These are phyloP conservation scores for Xylaria sp. DNA, from an alignment of 2,329 filamentous ascomycete genomes.

Conservation along the genomic window DNA sequence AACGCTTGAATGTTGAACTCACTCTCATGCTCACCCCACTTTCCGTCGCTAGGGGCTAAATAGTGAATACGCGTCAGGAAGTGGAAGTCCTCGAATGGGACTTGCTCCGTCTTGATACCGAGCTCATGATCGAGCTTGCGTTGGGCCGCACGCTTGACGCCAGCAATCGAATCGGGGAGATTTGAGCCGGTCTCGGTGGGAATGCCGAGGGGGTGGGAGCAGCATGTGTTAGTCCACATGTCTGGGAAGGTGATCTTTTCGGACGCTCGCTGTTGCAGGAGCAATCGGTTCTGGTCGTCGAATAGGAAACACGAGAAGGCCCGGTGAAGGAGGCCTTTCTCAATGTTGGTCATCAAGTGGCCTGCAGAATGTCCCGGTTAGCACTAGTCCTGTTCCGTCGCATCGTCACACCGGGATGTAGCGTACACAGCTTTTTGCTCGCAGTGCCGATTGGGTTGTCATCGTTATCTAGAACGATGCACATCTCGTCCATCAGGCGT, in stretches of 20 bases:
- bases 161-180: constrained; percentile 81
- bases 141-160: constrained; percentile 91
- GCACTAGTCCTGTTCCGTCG: constrained; percentile 5
- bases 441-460: constrained; percentile 94
- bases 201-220: constrained; percentile 93
- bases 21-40: constrained; percentile 99
- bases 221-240: constrained; percentile 99
- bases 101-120: constrained; percentile 88
- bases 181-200: constrained; percentile 90
- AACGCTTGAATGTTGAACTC: constrained; percentile 51
- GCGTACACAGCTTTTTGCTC: constrained; percentile 95
- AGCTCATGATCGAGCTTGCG: constrained; percentile 95
- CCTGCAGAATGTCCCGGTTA: constrained; percentile 62
- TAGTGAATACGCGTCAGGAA: constrained; percentile 99
- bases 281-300: constrained; percentile 89
- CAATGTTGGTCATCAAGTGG: constrained; percentile 98
- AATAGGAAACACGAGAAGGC: constrained; percentile 99
- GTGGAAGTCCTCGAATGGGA: constrained; percentile 89
- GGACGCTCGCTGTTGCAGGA: constrained; percentile 92
- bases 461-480: constrained; percentile 94
- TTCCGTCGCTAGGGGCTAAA: constrained; percentile 94
- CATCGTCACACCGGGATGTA: not conserved
- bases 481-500: constrained; percentile 97
- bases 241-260: constrained; percentile 99
- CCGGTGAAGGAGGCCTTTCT: constrained; percentile 93